Base-by-base conservation (phyloP, 164 flowering plant species). In the Tetracentron sinense region DNA sequence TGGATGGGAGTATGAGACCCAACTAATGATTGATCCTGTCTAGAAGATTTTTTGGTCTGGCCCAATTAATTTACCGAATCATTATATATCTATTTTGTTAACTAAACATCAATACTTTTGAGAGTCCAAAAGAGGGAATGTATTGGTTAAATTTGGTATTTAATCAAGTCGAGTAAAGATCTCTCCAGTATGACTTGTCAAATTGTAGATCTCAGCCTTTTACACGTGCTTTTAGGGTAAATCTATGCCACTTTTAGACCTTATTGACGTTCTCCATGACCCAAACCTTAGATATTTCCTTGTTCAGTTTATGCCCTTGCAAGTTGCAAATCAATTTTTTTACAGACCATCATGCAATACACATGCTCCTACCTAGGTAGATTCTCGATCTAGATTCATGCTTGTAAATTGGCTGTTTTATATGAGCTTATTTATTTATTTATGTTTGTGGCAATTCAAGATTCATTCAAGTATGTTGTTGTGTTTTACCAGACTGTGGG, bases 401-500 rank as follows among this genome's bases (percentile, higher is more conserved):
- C 30, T 30, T 20, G 11, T 29, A 42, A 56, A 33, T 20, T 33
- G 44, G 21, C 16, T 31, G 21, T 38, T 38, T 38, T 8, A n/a
- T n/a, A n/a, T n/a, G n/a, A n/a, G n/a, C n/a, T n/a, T n/a, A n/a
- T n/a, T n/a, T n/a, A n/a, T n/a, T n/a, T n/a, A n/a, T n/a, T n/a
- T n/a, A n/a, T n/a, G n/a, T n/a, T n/a, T n/a, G n/a, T n/a, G n/a
- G n/a, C n/a, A n/a, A n/a, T n/a, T n/a, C n/a, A n/a, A n/a, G n/a
- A n/a, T n/a, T n/a, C n/a, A n/a, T n/a, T n/a, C 28, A 2, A 27
- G 19, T 69, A 28, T 47, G 29, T 20, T 27, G 15, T 35, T 33
- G 26, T 23, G 8, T 64, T 61, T 57, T 48, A 23, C 52, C 29
- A 35, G 6, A 52, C n/a, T 28, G 51, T 67, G 15, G 15, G 54